Percentiles rank a stretch among this genome's conserved stretches.
These are phyloP conservation scores for Domatiomyces catenatus DNA, from an alignment of 2,329 filamentous ascomycete genomes.

Conservation along the genomic window DNA sequence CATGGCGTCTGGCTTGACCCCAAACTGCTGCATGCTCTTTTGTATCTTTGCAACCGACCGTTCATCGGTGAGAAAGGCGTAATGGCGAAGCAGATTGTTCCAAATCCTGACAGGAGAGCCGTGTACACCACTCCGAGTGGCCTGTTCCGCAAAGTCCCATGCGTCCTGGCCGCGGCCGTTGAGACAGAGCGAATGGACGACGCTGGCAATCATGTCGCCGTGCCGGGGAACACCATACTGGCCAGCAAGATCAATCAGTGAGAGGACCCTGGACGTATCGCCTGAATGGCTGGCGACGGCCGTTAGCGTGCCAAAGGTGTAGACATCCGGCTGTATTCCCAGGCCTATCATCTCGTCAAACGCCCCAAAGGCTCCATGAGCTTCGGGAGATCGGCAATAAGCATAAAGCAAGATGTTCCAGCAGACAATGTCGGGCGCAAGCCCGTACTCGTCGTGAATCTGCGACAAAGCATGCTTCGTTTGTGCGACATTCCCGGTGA, in stretches of 20 bases:
- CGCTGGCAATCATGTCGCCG: slow-evolving; percentile 43
- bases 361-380: slow-evolving; percentile 46
- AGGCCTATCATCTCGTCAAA: slow-evolving; percentile 46
- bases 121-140: slow-evolving; percentile 36
- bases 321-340: slow-evolving; percentile 39
- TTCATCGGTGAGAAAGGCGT: slow-evolving; percentile 49
- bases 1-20: slow-evolving; percentile 38
- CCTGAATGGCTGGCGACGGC: slow-evolving; percentile 54
- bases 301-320: slow-evolving; percentile 61
- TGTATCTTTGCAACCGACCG: slow-evolving; percentile 39
- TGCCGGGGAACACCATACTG: slow-evolving; percentile 36
- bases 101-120: slow-evolving; percentile 50
- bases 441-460: slow-evolving; percentile 40
- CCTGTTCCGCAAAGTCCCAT: slow-evolving; percentile 42
- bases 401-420: slow-evolving; percentile 70
- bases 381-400: slow-evolving; percentile 49
- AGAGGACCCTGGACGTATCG: slow-evolving; percentile 53
- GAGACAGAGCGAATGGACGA: slow-evolving; percentile 54
- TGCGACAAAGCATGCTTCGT: slow-evolving; percentile 47
- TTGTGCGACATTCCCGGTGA: slow-evolving; percentile 46
- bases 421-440: slow-evolving; percentile 42
- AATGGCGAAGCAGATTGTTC: slow-evolving; percentile 59
- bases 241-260: slow-evolving; percentile 49
- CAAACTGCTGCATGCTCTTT: slow-evolving; percentile 37
- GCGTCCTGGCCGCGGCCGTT: slow-evolving; percentile 42